Conservation (phyloP, 2,329 filamentous ascomycete genomes). For the Dothideomycetes sp. region DNA sequence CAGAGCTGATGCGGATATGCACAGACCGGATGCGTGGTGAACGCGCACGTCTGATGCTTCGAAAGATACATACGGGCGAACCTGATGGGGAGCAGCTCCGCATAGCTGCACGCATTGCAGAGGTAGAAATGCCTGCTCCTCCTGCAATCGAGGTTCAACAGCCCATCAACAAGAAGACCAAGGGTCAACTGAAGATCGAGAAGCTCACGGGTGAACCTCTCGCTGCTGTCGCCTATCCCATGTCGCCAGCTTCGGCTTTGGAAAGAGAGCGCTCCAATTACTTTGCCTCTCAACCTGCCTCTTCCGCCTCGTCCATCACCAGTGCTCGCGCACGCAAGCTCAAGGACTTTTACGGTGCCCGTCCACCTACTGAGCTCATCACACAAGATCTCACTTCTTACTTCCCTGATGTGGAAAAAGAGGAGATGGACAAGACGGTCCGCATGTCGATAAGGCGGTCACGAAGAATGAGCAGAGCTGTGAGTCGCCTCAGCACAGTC, state of each 20-base stretch:
- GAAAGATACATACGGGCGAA: slow-evolving; percentile 85
- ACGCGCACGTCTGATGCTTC: slow-evolving; percentile 77
- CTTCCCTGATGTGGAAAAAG: slow-evolving; percentile 88
- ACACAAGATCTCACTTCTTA: slow-evolving; percentile 93
- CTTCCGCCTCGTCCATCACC: slow-evolving; percentile 3
- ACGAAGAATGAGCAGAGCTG: slow-evolving; percentile 80
- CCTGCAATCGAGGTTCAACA: slow-evolving; percentile 48
- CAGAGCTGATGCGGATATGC: slow-evolving; percentile 82
- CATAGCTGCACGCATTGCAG: slow-evolving; percentile 76
- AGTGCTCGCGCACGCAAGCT: slow-evolving; percentile 41
- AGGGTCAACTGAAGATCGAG: slow-evolving; percentile 78
- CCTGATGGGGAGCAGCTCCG: slow-evolving; percentile 79
- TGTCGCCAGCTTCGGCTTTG: slow-evolving; percentile 62
- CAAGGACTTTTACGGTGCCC: slow-evolving; percentile 78
- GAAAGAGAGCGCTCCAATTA: slow-evolving; percentile 53
- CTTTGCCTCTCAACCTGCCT: slow-evolving; percentile 22
- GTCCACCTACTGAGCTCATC: slow-evolving; percentile 93
- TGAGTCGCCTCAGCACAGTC: slow-evolving; percentile 84
- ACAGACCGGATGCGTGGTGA: slow-evolving; percentile 77
- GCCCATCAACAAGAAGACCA: slow-evolving; percentile 53
- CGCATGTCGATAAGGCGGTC: slow-evolving; percentile 86
- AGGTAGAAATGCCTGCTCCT: slow-evolving; percentile 53
- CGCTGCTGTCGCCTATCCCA: slow-evolving; percentile 73
- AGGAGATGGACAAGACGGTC: slow-evolving; percentile 92
- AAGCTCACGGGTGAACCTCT: slow-evolving; percentile 82